phyloP scores from a whole-genome alignment of 2,329 filamentous ascomycete genomes.

The Curvularia spicifera region DNA sequence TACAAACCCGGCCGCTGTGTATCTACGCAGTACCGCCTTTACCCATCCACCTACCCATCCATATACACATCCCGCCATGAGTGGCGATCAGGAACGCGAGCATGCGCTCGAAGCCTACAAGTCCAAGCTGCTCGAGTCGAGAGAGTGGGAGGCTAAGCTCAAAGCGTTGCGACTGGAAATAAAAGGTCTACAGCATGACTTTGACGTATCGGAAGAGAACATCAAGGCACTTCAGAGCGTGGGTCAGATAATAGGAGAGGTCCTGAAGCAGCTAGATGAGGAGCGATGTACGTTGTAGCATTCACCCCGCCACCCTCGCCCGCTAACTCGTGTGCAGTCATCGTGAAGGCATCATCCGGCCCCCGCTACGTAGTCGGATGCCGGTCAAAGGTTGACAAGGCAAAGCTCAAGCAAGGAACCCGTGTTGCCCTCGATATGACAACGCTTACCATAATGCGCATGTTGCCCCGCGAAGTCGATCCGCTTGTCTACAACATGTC shows the following conservation, averaged over 20 bases:
- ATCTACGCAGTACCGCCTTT: slow-evolving; percentile 2
- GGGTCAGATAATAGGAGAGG: slow-evolving; percentile 98
- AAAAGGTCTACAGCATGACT: slow-evolving; percentile 93
- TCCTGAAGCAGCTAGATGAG: slow-evolving; percentile 97
- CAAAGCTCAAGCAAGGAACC: slow-evolving; percentile 96
- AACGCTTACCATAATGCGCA: slow-evolving; percentile 99
- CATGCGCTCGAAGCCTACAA: slow-evolving; percentile 61
- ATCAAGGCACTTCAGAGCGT: slow-evolving; percentile 99
- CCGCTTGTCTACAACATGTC: slow-evolving; percentile 99
- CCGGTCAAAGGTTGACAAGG: slow-evolving; percentile 96
- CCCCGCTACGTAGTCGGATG: slow-evolving; percentile 98
- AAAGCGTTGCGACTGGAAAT: slow-evolving; percentile 94
- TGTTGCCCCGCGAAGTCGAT: slow-evolving; percentile 97
- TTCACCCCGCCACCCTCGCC: neutral
- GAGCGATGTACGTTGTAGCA: slow-evolving; percentile 79
- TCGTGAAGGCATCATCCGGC: slow-evolving; percentile 96
- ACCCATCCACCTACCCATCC: slow-evolving; percentile 11
- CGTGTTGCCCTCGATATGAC: slow-evolving; percentile 99
- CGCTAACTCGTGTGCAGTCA: slow-evolving; percentile 66
- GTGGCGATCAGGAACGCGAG: slow-evolving; percentile 58
- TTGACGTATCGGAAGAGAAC: slow-evolving; percentile 96
- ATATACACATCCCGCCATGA: slow-evolving; percentile 34
- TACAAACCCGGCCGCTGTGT: slow-evolving; percentile 2
- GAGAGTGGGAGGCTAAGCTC: slow-evolving; percentile 98
- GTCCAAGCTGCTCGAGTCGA: slow-evolving; percentile 75